A percentile compares a stretch with the other conserved stretches of the same genome.
Conservation (phyloP, 1,139 yeast genomes). For the Protomyces inundatus region DNA sequence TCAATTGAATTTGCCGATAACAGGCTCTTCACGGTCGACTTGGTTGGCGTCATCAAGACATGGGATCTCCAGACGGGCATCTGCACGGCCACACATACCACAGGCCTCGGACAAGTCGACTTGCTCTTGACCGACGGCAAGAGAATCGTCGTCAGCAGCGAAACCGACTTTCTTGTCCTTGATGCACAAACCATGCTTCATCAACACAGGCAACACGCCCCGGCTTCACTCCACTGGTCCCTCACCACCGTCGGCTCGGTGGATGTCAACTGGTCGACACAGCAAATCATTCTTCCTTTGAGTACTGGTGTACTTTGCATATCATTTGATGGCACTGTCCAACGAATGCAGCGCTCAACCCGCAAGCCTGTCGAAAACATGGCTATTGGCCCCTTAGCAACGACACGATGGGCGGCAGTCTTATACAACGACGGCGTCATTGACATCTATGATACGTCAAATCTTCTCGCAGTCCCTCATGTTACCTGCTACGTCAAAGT, state of each 20-base stretch:
- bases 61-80: not conserved
- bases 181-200: too few relatives aligned
- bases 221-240: too few relatives aligned
- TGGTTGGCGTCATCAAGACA: not conserved
- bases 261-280: too few relatives aligned
- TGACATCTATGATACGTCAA: not conserved
- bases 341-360: not conserved
- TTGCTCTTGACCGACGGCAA: too few relatives aligned
- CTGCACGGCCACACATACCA: not conserved
- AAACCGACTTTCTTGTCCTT: too few relatives aligned
- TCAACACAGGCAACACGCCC: too few relatives aligned
- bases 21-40: not conserved
- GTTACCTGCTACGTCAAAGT: not conserved
- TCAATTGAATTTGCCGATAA: not conserved
- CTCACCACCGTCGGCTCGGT: too few relatives aligned
- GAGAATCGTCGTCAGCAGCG: too few relatives aligned
- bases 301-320: too few relatives aligned
- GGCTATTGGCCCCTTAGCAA: constrained; percentile 2
- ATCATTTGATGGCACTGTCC: not conserved
- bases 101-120: too few relatives aligned
- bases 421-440: not conserved
- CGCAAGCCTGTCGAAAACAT: not conserved
- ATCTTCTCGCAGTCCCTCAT: not conserved
- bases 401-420: not conserved
- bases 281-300: too few relatives aligned